A percentile compares a stretch with the other conserved stretches of the same genome.
These are phyloP conservation scores for Salix udensis DNA, from an alignment of 345 rosid genomes.

Conservation along the genomic window DNA sequence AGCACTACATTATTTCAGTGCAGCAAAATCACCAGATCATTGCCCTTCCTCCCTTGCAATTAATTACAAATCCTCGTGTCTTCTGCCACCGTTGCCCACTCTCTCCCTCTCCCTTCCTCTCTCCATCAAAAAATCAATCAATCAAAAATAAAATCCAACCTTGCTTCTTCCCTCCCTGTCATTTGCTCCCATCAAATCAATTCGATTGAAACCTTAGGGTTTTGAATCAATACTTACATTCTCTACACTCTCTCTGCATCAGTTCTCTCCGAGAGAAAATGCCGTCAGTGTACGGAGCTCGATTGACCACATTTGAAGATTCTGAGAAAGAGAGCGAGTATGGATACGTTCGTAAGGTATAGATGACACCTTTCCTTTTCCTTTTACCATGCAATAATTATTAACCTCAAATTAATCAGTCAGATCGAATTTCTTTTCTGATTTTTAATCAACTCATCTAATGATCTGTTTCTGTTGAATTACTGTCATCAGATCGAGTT, in stretches of 20 bases:
- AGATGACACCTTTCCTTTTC: not conserved
- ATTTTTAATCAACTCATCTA: not conserved
- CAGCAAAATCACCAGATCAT: not conserved
- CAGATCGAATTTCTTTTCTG: not conserved
- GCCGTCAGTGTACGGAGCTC: slow-evolving; percentile 81
- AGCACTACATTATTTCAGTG: not conserved
- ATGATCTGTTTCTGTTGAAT: not conserved
- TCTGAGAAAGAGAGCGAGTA: slow-evolving; percentile 97
- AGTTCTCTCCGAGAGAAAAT: slow-evolving; percentile 27
- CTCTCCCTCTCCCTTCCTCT: not conserved
- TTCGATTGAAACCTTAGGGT: slow-evolving; percentile 3
- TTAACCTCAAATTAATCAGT: not conserved
- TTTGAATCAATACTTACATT: not conserved
- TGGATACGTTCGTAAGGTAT: slow-evolving; percentile 95
- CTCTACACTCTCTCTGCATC: not conserved
- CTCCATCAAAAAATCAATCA: not conserved
- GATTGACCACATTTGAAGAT: slow-evolving; percentile 91
- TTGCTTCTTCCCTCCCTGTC: not conserved
- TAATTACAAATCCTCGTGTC: not conserved
- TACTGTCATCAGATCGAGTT: not conserved
- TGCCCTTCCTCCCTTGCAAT: not conserved
- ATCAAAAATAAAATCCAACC: not conserved
- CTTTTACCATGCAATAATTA: too few species aligned
- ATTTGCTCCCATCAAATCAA: not conserved
- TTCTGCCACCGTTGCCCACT: not conserved